Evolutionary conservation across 2,329 filamentous ascomycete species (phyloP).

Genomic region (Fusarium sp.): DNA sequence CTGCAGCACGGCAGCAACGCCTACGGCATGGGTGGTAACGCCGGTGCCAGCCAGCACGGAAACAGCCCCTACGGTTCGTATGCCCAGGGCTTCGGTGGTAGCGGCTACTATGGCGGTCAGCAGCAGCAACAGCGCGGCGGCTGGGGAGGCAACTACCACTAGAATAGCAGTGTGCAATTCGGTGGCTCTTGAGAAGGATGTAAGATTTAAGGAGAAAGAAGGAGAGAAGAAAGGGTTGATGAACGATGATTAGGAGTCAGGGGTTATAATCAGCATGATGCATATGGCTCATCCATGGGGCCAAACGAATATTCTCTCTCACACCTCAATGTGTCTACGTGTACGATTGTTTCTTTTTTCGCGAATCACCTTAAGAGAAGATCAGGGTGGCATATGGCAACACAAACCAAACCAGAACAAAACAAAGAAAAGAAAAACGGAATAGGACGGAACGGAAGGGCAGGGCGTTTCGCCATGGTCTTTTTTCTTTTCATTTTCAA

Average conservation of each 20-base stretch:
- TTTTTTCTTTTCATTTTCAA: conserved; percentile 36
- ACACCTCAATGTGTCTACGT: conserved; percentile 49
- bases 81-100: conserved; percentile 58
- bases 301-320: conserved; percentile 44
- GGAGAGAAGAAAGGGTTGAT: conserved; percentile 34
- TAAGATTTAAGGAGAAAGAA: conserved; percentile 32
- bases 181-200: conserved; percentile 32
- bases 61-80: conserved; percentile 67
- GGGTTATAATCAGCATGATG: conserved; percentile 49
- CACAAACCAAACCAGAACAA: conserved; percentile 19
- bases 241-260: conserved; percentile 41
- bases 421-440: conserved; percentile 26
- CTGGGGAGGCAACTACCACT: conserved; percentile 71
- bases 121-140: conserved; percentile 58
- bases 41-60: conserved; percentile 62
- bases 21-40: conserved; percentile 65
- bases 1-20: conserved; percentile 67
- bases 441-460: conserved; percentile 29
- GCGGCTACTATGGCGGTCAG: conserved; percentile 59
- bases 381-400: conserved; percentile 47
- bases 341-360: conserved; percentile 53
- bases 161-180: conserved; percentile 48
- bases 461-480: conserved; percentile 42
- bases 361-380: conserved; percentile 49
- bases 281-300: conserved; percentile 40